These are phyloP conservation scores for Penicillium atrosanguineum DNA, from an alignment of 495 filamentous ascomycete genomes.

Conservation along the genomic window DNA sequence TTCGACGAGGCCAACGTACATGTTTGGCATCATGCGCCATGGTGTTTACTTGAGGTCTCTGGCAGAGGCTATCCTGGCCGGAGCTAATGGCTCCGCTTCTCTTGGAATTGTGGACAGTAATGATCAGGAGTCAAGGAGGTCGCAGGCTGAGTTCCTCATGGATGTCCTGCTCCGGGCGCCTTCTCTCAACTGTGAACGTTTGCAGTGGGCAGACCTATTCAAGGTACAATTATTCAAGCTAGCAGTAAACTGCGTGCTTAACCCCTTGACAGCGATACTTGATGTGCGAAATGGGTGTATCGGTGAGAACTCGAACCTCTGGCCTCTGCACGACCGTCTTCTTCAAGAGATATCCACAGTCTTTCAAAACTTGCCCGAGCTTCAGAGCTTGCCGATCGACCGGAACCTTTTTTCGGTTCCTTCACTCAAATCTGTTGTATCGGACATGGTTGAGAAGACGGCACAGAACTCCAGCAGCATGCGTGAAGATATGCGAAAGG, in stretches of 20 bases:
- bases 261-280: slow-evolving; percentile 69
- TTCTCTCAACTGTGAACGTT: slow-evolving; percentile 27
- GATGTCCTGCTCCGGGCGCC: slow-evolving; percentile 28
- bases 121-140: neutral
- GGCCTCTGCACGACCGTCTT: slow-evolving; percentile 48
- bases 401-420: slow-evolving; percentile 42
- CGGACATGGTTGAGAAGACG: slow-evolving; percentile 56
- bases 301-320: slow-evolving; percentile 48
- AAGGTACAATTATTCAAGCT: slow-evolving; percentile 67
- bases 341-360: slow-evolving; percentile 53
- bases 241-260: slow-evolving; percentile 68
- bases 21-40: slow-evolving; percentile 25
- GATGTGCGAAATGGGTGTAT: slow-evolving; percentile 66
- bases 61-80: slow-evolving; percentile 22
- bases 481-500: slow-evolving; percentile 66
- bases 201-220: slow-evolving; percentile 26
- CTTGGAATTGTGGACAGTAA: slow-evolving; percentile 13
- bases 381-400: slow-evolving; percentile 49
- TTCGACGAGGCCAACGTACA: slow-evolving; percentile 13
- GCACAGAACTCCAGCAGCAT: slow-evolving; percentile 67
- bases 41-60: slow-evolving; percentile 20
- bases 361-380: slow-evolving; percentile 55
- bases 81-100: slow-evolving; percentile 11
- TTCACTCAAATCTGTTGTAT: slow-evolving; percentile 48
- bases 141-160: slow-evolving; percentile 22